Percentiles rank a stretch among this genome's conserved stretches.
phyloP scores from a whole-genome alignment of 1,284 basidiomycete genomes.

The Meira miltonrushii region DNA sequence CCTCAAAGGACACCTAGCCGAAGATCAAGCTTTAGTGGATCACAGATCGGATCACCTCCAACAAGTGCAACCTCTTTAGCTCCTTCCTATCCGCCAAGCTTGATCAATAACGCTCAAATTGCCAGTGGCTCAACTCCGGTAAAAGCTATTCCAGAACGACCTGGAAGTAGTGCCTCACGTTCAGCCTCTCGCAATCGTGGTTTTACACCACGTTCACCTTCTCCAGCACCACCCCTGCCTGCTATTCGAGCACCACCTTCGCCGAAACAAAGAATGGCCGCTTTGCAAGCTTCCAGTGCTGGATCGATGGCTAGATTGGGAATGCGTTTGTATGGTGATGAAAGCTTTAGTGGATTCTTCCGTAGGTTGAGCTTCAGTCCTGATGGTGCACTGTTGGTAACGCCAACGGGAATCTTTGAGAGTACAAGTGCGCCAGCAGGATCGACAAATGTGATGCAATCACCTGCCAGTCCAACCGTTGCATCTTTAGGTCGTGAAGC shows the following conservation, averaged over 20 bases:
- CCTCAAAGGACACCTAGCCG: conserved; percentile 41
- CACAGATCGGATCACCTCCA: conserved; percentile 42
- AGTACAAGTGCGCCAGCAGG: conserved; percentile 25
- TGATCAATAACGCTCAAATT: background rate
- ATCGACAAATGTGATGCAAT: background rate
- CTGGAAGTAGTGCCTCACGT: conserved; percentile 10
- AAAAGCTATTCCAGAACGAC: background rate
- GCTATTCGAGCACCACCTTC: conserved; percentile 45
- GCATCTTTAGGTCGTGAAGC: background rate
- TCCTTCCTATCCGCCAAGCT: conserved; percentile 11
- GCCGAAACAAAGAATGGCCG: conserved; percentile 37
- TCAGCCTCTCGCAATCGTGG: conserved; percentile 36
- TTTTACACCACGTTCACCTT: conserved; percentile 35
- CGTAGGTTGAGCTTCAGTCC: conserved; percentile 86
- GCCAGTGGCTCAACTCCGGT: background rate
- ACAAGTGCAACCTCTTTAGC: conserved; percentile 42
- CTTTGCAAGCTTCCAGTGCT: conserved; percentile 13
- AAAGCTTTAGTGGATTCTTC: conserved; percentile 93
- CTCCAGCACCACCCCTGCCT: conserved; percentile 54
- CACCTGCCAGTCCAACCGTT: background rate
- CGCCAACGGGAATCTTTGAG: conserved; percentile 84
- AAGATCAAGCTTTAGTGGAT: conserved; percentile 46
- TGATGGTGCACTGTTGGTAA: conserved; percentile 84
- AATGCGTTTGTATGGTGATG: conserved; percentile 76
- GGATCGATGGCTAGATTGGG: conserved; percentile 24